These are phyloP conservation scores for Verticillium dahliae DNA, from an alignment of 2,329 filamentous ascomycete genomes.

Conservation along the genomic window DNA sequence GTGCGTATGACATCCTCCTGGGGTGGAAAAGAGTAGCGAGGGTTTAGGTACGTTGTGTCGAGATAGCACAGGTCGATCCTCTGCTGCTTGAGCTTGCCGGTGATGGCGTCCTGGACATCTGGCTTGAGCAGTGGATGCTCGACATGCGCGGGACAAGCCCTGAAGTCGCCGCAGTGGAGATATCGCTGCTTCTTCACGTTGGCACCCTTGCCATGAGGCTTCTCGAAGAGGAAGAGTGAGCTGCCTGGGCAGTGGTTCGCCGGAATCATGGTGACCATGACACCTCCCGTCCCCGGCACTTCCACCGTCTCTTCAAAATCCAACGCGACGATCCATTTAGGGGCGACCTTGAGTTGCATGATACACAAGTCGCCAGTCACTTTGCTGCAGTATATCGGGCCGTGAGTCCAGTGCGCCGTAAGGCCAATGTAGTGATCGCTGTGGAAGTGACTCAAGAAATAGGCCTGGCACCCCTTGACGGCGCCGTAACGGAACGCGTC, in stretches of 20 bases:
- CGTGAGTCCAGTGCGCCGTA: conserved; percentile 82
- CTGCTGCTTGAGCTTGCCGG: conserved; percentile 69
- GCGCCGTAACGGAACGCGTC: conserved; percentile 95
- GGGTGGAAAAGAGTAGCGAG: conserved; percentile 87
- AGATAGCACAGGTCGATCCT: conserved; percentile 94
- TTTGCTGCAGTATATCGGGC: conserved; percentile 92
- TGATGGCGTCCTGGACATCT: conserved; percentile 61
- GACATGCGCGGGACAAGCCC: conserved; percentile 80
- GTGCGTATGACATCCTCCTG: conserved; percentile 83
- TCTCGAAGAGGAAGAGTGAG: conserved; percentile 89
- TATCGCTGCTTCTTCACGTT: conserved; percentile 66
- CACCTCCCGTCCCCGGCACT: conserved; percentile 75
- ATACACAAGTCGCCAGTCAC: conserved; percentile 87
- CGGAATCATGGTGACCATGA: conserved; percentile 86
- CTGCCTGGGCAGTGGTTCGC: conserved; percentile 97
- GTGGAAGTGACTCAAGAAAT: conserved; percentile 97
- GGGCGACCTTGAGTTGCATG: conserved; percentile 77
- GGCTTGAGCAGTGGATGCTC: conserved; percentile 76
- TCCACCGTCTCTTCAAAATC: conserved; percentile 78
- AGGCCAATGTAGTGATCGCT: conserved; percentile 95
- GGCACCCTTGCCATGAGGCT: conserved; percentile 55
- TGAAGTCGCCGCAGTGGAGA: conserved; percentile 91
- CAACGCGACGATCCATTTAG: conserved; percentile 76
- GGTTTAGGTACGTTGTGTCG: conserved; percentile 94
- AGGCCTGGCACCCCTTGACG: conserved; percentile 84